phyloP scores from a whole-genome alignment of 257 asterid genomes.

The Linderniella brevidens region DNA sequence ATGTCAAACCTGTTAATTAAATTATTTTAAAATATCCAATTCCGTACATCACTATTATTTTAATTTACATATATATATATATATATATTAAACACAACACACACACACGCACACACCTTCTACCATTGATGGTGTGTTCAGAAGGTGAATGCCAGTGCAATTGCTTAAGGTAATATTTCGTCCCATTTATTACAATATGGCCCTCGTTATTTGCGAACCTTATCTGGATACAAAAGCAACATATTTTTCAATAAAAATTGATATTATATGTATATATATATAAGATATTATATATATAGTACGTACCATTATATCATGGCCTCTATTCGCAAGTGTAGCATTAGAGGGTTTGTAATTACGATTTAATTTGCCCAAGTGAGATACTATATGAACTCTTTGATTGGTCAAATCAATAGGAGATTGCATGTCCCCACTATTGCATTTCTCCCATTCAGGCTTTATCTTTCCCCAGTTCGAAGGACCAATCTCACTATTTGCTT shows the following conservation, averaged over 20 bases:
- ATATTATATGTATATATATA: not conserved
- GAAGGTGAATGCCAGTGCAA: slow-evolving; percentile 83
- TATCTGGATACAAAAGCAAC: slow-evolving; percentile 20
- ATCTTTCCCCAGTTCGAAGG: slow-evolving; percentile 59
- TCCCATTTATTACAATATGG: slow-evolving; percentile 33
- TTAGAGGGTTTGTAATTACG: slow-evolving; percentile 27
- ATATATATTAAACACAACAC: not conserved
- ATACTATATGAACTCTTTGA: slow-evolving; percentile 33
- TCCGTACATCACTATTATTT: not conserved
- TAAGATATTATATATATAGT: not conserved
- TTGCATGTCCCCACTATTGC: slow-evolving; percentile 44
- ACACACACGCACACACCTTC: slow-evolving; percentile 23
- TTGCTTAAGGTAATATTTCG: slow-evolving; percentile 32
- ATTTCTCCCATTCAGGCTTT: slow-evolving; percentile 43
- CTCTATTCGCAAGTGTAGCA: slow-evolving; percentile 58
- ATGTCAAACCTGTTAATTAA: slow-evolving; percentile 28
- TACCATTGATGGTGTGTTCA: slow-evolving; percentile 59
- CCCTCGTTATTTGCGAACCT: slow-evolving; percentile 46
- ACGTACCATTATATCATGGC: slow-evolving; percentile 80
- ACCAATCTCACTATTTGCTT: slow-evolving; percentile 27
- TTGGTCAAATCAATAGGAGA: slow-evolving; percentile 56
- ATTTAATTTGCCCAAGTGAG: slow-evolving; percentile 31
- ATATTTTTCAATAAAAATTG: not conserved
- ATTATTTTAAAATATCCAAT: no score
- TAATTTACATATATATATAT: not conserved